These are phyloP conservation scores for Sugiyamaella marilandica DNA, from an alignment of 805 yeast species.

Conservation along the genomic window DNA sequence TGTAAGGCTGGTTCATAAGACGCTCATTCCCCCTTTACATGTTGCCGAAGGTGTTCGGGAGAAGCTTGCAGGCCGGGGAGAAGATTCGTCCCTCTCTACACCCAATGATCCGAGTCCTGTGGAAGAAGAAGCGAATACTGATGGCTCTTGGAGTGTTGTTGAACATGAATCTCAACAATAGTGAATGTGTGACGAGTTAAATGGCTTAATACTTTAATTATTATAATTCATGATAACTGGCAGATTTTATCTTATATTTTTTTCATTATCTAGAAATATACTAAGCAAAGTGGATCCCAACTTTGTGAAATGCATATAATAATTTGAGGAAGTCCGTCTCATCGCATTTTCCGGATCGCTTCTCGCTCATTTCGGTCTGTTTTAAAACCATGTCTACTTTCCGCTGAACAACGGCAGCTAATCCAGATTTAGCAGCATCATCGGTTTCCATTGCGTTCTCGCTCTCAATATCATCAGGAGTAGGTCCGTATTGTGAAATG, in stretches of 20 bases:
- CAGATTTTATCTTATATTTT: not conserved
- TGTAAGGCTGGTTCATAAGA: not conserved
- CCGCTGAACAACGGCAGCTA: constrained; percentile 48
- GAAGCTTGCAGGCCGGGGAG: not conserved
- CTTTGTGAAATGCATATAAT: constrained; percentile 91
- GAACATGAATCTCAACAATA: constrained; percentile 1
- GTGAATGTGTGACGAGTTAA: not conserved
- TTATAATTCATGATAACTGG: not conserved
- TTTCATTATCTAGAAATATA: not conserved
- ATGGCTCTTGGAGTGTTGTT: constrained; percentile 19
- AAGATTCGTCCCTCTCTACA: not conserved
- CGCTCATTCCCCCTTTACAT: not conserved
- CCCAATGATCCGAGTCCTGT: not conserved
- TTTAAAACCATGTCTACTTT: constrained; percentile 69
- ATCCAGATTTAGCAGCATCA: constrained; percentile 21
- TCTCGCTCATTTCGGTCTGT: constrained; percentile 76
- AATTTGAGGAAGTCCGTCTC: constrained; percentile 84
- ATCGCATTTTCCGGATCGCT: constrained; percentile 90
- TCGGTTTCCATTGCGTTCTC: constrained; percentile 33
- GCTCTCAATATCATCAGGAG: constrained; percentile 37
- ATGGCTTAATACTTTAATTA: not conserved
- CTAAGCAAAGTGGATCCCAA: constrained; percentile 91
- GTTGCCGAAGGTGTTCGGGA: not conserved
- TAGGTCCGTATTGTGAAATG: constrained; percentile 49
- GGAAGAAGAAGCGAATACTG: constrained; percentile 6